phyloP scores from a whole-genome alignment of 805 yeast genomes.

The Yarrowia keelungensis region DNA sequence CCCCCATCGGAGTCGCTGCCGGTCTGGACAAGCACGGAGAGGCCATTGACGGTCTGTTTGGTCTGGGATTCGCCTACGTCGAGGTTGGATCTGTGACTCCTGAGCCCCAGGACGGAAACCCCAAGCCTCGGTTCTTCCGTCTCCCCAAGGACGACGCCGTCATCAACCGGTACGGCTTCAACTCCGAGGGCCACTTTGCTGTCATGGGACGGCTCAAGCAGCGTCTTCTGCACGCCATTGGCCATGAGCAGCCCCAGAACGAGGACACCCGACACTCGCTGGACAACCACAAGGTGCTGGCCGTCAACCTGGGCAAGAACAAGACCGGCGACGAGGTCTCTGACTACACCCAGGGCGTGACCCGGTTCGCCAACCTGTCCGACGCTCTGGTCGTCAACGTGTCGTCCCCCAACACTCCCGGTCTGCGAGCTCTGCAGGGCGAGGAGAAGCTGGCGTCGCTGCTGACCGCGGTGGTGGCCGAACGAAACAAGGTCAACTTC shows the following conservation, averaged over 20 bases:
- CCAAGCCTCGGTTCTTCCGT: constrained; percentile 90
- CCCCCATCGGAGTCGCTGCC: constrained; percentile 93
- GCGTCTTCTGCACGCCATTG: constrained; percentile 58
- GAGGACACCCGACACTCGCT: constrained; percentile 55
- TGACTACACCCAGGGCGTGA: constrained; percentile 87
- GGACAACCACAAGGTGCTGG: constrained; percentile 70
- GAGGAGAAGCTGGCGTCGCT: constrained; percentile 74
- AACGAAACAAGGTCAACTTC: constrained; percentile 57
- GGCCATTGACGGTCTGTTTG: constrained; percentile 80
- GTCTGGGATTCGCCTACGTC: constrained; percentile 84
- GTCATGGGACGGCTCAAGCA: constrained; percentile 72
- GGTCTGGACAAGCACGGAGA: constrained; percentile 95
- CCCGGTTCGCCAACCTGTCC: constrained; percentile 79
- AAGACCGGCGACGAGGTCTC: constrained; percentile 88
- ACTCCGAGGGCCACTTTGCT: constrained; percentile 82
- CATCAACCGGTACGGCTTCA: constrained; percentile 93
- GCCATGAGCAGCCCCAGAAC: constrained; percentile 41
- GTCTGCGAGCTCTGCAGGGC: constrained; percentile 82
- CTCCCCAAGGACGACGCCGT: constrained; percentile 86
- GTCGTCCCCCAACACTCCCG: constrained; percentile 96
- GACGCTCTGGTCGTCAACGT: constrained; percentile 91
- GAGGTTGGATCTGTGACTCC: constrained; percentile 96
- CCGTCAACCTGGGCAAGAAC: constrained; percentile 89
- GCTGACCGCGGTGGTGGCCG: constrained; percentile 69
- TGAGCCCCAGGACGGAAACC: constrained; percentile 91